Evolutionary conservation across 2,329 filamentous ascomycete genomes (phyloP).

Genomic region (Pseudocercospora eumusae): DNA sequence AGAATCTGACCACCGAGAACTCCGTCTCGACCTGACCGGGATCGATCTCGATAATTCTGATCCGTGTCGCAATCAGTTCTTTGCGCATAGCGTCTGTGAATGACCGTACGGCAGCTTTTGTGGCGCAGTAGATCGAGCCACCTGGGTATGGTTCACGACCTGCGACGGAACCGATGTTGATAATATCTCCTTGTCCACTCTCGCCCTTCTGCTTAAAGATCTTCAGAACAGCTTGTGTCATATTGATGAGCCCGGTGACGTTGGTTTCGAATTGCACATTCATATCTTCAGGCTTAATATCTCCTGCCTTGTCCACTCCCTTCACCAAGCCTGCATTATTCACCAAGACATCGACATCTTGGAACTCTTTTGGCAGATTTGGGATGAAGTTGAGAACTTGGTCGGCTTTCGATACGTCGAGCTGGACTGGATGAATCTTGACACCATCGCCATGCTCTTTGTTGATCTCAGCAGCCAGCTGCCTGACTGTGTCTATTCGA

Average conservation of each 20-base stretch:
- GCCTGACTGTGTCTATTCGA: slow-evolving; percentile 72
- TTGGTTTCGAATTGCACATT: slow-evolving; percentile 89
- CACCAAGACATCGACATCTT: slow-evolving; percentile 81
- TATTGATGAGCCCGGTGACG: slow-evolving; percentile 90
- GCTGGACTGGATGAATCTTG: slow-evolving; percentile 75
- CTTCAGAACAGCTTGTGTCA: slow-evolving; percentile 88
- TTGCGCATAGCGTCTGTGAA: slow-evolving; percentile 82
- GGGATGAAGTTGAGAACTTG: slow-evolving; percentile 73
- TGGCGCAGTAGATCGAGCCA: slow-evolving; percentile 89
- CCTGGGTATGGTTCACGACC: slow-evolving; percentile 82
- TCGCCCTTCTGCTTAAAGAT: slow-evolving; percentile 68
- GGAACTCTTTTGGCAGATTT: slow-evolving; percentile 76
- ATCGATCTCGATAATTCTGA: slow-evolving; percentile 84
- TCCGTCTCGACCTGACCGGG: slow-evolving; percentile 94
- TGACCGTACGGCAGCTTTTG: slow-evolving; percentile 81
- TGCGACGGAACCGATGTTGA: slow-evolving; percentile 93
- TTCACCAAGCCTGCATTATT: slow-evolving; percentile 96
- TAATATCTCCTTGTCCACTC: slow-evolving; percentile 84
- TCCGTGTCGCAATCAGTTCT: slow-evolving; percentile 77
- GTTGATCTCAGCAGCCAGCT: slow-evolving; percentile 74
- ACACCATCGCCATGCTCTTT: slow-evolving; percentile 77
- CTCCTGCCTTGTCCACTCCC: slow-evolving; percentile 80
- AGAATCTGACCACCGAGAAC: slow-evolving; percentile 85
- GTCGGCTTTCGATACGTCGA: slow-evolving; percentile 81
- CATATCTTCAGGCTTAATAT: slow-evolving; percentile 80